Evolutionary conservation across 1,139 yeast genomes (phyloP).

Genomic region (Sugiyamaella xylanicola): DNA sequence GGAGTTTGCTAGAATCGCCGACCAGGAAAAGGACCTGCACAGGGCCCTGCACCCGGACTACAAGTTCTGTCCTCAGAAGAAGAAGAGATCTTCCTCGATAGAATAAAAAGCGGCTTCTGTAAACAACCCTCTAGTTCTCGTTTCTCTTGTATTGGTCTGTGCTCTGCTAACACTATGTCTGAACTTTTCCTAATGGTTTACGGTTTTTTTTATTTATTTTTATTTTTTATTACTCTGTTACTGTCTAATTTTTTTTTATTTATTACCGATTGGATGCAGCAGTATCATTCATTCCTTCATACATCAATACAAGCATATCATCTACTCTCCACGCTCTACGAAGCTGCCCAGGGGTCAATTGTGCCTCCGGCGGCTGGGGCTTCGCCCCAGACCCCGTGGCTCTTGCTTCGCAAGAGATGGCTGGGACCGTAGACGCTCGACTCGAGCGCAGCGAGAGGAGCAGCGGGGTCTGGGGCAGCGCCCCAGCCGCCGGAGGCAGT

Average conservation of each 20-base stretch:
- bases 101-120: too few species aligned
- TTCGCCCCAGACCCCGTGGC: not conserved
- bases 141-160: too few species aligned
- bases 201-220: conserved; percentile 13
- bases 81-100: conserved; percentile 25
- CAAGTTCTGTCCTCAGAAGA: conserved; percentile 49
- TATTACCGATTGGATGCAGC: conserved; percentile 10
- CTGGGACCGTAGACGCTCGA: too few species aligned
- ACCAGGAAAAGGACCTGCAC: conserved; percentile 49
- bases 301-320: not conserved
- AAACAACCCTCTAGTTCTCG: too few species aligned
- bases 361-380: conserved; percentile 5
- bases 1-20: conserved; percentile 45
- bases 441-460: not conserved
- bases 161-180: too few species aligned
- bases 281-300: conserved; percentile 2
- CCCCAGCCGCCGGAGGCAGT: conserved; percentile 2
- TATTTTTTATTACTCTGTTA: not conserved
- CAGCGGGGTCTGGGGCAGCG: not conserved
- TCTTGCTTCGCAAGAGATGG: too few species aligned
- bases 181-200: not conserved
- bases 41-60: conserved; percentile 49
- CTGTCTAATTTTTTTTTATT: conserved; percentile 7
- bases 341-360: too few species aligned
- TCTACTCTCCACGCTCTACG: conserved; percentile 1